Conservation (phyloP, 2,329 filamentous ascomycete species). For the Alternaria longipes region DNA sequence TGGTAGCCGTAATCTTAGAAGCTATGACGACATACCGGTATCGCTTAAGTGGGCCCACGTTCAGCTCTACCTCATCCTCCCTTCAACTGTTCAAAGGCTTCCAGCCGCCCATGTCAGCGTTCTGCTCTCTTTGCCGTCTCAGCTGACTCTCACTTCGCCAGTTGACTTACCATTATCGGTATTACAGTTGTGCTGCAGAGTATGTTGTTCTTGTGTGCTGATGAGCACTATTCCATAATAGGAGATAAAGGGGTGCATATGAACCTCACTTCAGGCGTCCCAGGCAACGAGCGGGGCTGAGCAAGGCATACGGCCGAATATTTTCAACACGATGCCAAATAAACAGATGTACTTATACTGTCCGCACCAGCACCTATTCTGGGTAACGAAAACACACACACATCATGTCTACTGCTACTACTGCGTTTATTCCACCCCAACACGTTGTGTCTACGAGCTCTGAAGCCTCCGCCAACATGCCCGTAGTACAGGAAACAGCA, state of each 20-base stretch:
- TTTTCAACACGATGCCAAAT: background rate
- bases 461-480: background rate
- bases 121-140: background rate
- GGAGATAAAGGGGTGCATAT: constrained; percentile 2
- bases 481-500: background rate
- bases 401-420: background rate
- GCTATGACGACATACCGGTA: constrained; percentile 2
- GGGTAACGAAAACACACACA: background rate
- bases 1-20: too few relatives aligned
- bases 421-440: background rate
- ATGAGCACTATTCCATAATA: background rate
- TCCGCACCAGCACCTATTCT: background rate
- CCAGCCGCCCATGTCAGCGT: background rate
- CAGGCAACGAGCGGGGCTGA: constrained; percentile 3
- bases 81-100: background rate
- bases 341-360: background rate
- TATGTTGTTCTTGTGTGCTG: background rate
- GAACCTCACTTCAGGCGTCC: background rate
- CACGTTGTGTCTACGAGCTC: background rate
- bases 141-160: background rate
- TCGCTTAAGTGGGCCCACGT: background rate
- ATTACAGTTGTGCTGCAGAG: background rate
- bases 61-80: background rate
- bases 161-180: background rate
- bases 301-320: background rate